Conservation (phyloP, 306 rosid species). For the Dryas drummondii region DNA sequence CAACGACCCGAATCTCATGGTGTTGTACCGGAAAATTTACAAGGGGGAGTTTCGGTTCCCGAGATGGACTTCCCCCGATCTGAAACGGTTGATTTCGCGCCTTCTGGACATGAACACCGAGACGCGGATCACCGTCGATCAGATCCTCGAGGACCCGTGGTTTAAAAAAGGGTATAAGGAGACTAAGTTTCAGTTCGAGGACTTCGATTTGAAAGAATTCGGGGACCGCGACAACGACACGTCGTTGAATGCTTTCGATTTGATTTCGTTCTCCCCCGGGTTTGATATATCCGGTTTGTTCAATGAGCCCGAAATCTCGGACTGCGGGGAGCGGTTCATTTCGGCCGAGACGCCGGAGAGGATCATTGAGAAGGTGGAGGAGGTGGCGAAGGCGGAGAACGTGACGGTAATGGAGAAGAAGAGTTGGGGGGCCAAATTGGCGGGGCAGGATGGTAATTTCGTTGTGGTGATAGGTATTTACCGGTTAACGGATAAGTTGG, state of each 20-base stretch:
- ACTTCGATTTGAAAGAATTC: background rate
- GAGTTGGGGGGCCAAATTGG: slow-evolving; percentile 42
- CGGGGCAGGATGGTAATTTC: slow-evolving; percentile 57
- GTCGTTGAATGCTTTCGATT: slow-evolving; percentile 64
- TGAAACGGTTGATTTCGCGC: slow-evolving; percentile 42
- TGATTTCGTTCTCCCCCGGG: slow-evolving; percentile 69
- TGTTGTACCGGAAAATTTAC: slow-evolving; percentile 64
- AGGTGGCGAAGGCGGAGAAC: slow-evolving; percentile 28
- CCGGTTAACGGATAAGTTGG: slow-evolving; percentile 67
- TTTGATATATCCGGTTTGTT: slow-evolving; percentile 61
- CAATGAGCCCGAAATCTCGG: slow-evolving; percentile 19
- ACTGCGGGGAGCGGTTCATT: slow-evolving; percentile 47
- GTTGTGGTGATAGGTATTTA: slow-evolving; percentile 27
- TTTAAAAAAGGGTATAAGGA: slow-evolving; percentile 46
- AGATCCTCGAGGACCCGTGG: slow-evolving; percentile 65
- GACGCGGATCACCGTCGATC: slow-evolving; percentile 59
- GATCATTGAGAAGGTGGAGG: slow-evolving; percentile 45
- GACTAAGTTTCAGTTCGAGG: slow-evolving; percentile 21
- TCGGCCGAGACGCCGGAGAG: slow-evolving; percentile 41
- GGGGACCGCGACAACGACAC: slow-evolving; percentile 18
- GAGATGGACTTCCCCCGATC: slow-evolving; percentile 45
- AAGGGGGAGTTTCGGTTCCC: slow-evolving; percentile 74
- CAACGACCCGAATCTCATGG: slow-evolving; percentile 50
- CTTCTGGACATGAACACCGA: slow-evolving; percentile 60
- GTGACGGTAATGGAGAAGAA: slow-evolving; percentile 35